Conservation (phyloP, 495 filamentous ascomycete species). For the Apiosordaria backusii region DNA sequence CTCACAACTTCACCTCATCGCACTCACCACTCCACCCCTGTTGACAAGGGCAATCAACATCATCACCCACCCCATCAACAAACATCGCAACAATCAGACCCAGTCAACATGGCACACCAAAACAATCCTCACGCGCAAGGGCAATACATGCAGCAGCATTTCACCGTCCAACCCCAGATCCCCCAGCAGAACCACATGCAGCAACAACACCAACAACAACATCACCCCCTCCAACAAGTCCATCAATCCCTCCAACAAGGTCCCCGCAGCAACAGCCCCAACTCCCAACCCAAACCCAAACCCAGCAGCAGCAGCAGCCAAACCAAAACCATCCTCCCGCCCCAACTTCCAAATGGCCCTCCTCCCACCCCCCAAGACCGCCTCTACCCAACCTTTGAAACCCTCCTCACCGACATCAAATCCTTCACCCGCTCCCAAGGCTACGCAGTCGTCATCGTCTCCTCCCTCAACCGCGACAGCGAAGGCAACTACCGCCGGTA, state of each 20-base stretch:
- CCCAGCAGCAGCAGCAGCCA: conserved; percentile 9
- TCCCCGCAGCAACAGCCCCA: conserved; percentile 8
- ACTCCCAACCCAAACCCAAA: conserved; percentile 11
- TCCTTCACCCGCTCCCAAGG: conserved; percentile 32
- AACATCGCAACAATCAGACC: not conserved
- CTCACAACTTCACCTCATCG: not conserved
- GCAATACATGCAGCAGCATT: conserved; percentile 9
- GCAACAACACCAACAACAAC: conserved; percentile 20
- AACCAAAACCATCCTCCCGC: conserved; percentile 11
- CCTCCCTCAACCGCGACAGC: conserved; percentile 33
- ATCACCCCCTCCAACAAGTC: conserved; percentile 4
- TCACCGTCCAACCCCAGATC: conserved; percentile 6
- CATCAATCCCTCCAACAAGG: conserved; percentile 12
- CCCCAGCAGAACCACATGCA: conserved; percentile 12
- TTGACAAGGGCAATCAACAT: not conserved
- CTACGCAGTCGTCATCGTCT: conserved; percentile 34
- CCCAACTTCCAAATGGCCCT: conserved; percentile 37
- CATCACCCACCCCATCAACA: not conserved
- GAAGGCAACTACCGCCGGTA: conserved; percentile 35
- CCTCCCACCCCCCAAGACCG: conserved; percentile 33
- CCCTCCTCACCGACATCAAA: conserved; percentile 28
- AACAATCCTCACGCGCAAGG: conserved; percentile 4
- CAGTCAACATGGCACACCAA: not conserved
- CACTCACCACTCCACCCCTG: not conserved
- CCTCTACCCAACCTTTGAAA: conserved; percentile 30